Conservation (phyloP, 768 basidiomycete genomes). For the Hydnum rufescens region DNA sequence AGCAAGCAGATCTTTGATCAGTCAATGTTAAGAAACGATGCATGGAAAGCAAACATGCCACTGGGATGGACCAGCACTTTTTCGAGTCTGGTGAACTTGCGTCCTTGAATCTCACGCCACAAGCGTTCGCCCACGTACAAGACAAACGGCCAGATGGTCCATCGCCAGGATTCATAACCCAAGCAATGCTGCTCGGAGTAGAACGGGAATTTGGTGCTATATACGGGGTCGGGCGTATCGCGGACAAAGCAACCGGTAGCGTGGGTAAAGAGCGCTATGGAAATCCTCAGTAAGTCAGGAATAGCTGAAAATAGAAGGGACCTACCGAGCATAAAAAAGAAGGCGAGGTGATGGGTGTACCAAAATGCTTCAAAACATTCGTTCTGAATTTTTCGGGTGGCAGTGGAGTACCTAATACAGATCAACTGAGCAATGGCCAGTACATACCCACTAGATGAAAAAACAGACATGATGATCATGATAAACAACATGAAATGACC, state of each 20-base stretch:
- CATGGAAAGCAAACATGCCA: background rate
- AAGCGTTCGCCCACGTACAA: background rate
- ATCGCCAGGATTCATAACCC: constrained; percentile 14
- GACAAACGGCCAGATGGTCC: background rate
- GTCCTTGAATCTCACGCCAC: background rate
- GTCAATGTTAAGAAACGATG: background rate
- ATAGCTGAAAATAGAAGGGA: constrained; percentile 65
- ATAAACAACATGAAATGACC: background rate
- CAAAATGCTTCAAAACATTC: constrained; percentile 31
- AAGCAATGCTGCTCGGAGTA: background rate
- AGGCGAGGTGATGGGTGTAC: constrained; percentile 78
- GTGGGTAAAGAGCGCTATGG: background rate
- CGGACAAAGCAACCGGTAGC: constrained; percentile 27
- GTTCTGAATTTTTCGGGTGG: background rate
- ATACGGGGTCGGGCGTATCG: constrained; percentile 67
- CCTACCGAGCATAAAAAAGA: constrained; percentile 85
- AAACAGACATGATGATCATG: background rate
- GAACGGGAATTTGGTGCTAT: constrained; percentile 80
- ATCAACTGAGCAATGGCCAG: background rate
- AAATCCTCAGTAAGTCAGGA: background rate
- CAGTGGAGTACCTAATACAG: background rate
- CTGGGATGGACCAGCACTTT: constrained; percentile 3
- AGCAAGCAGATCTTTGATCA: too few species aligned
- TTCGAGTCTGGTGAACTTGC: background rate
- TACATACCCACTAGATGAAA: background rate